Evolutionary conservation across 1,284 basidiomycete species (phyloP).

Genomic region (Ganoderma boninense): DNA sequence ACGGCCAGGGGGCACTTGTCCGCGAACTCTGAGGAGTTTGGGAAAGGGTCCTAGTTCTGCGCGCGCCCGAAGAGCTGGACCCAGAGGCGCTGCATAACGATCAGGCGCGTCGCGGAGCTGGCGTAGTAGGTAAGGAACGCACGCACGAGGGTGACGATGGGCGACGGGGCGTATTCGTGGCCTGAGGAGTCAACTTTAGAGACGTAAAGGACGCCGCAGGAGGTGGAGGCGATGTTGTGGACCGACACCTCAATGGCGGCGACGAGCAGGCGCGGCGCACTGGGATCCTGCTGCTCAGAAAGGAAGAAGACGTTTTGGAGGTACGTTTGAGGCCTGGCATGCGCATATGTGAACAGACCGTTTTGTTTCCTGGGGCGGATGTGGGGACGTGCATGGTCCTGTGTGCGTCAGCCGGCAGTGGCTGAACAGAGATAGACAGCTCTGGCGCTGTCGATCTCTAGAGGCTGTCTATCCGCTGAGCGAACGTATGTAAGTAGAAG

Average conservation of each 20-base stretch:
- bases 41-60: constrained; percentile 94
- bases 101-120: constrained; percentile 70
- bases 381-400: constrained; percentile 79
- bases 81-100: constrained; percentile 65
- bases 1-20: constrained; percentile 86
- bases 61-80: constrained; percentile 93
- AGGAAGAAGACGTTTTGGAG: constrained; percentile 81
- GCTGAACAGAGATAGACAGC: too few species aligned
- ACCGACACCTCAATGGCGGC: constrained; percentile 86
- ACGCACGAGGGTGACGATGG: constrained; percentile 74
- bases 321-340: constrained; percentile 67
- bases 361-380: constrained; percentile 76
- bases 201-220: constrained; percentile 84
- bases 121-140: constrained; percentile 78
- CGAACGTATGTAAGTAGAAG: too few species aligned
- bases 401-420: too few species aligned
- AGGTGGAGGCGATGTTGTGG: constrained; percentile 78
- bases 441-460: too few species aligned
- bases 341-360: constrained; percentile 79
- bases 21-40: constrained; percentile 80
- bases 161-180: constrained; percentile 65
- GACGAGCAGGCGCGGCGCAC: constrained; percentile 67
- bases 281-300: constrained; percentile 61
- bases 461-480: too few species aligned
- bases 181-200: constrained; percentile 96